These are phyloP conservation scores for Microbotryum silenes-acaulis DNA, from an alignment of 1,284 basidiomycete genomes.

Conservation along the genomic window DNA sequence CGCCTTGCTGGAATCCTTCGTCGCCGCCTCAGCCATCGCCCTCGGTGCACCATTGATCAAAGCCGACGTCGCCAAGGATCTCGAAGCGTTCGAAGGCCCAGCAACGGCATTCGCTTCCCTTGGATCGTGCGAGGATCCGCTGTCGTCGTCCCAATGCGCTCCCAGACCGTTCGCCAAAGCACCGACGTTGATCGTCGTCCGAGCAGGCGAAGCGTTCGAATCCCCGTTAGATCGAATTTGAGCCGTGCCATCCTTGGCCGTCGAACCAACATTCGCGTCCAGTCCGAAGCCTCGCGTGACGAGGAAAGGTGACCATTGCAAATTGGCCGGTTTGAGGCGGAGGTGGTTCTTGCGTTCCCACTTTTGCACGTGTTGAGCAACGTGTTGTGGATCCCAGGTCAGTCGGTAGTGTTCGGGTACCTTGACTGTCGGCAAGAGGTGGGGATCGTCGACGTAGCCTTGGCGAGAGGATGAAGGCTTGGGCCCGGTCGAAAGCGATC, in stretches of 20 bases:
- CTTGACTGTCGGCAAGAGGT: constrained; percentile 32
- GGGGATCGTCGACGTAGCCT: constrained; percentile 3
- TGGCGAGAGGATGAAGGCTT: not conserved
- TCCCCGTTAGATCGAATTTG: not conserved
- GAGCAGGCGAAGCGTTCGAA: not conserved
- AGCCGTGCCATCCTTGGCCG: constrained; percentile 13
- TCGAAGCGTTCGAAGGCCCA: not conserved
- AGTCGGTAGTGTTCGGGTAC: constrained; percentile 71
- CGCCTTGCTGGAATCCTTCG: not conserved
- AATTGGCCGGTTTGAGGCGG: constrained; percentile 68
- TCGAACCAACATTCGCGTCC: constrained; percentile 17
- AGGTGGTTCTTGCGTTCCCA: constrained; percentile 78
- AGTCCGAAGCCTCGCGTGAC: constrained; percentile 48
- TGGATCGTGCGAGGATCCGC: not conserved
- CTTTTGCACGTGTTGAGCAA: constrained; percentile 56
- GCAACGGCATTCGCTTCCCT: not conserved
- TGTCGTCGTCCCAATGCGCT: not conserved
- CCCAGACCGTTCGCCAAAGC: not conserved
- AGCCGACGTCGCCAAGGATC: not conserved
- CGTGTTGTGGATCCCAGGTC: constrained; percentile 60
- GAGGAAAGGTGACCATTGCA: constrained; percentile 93
- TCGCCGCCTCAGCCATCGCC: not conserved
- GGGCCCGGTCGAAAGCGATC: constrained; percentile 8
- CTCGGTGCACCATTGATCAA: not conserved
- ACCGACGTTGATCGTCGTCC: not conserved